A percentile compares a stretch with the other conserved stretches of the same genome.
phyloP scores from a whole-genome alignment of 768 basidiomycete genomes.

The Lactarius indigo region DNA sequence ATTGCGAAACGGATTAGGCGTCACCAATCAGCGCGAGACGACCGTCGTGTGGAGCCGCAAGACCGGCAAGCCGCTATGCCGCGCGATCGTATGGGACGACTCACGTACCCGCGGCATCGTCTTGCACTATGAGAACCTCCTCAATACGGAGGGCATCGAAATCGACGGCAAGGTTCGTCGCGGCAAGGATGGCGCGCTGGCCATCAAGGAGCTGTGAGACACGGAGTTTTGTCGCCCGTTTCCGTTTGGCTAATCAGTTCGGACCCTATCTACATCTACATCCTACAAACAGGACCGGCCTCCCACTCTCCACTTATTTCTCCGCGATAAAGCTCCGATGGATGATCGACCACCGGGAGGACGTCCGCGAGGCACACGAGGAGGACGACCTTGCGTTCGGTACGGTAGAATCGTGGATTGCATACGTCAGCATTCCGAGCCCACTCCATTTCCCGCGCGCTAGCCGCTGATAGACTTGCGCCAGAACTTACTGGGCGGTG shows the following conservation, averaged over 20 bases:
- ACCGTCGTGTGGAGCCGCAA: constrained; percentile 88
- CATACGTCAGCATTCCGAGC: constrained; percentile 52
- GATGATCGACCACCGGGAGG: constrained; percentile 87
- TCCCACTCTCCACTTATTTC: constrained; percentile 97
- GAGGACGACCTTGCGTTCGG: constrained; percentile 84
- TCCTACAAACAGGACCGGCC: constrained; percentile 88
- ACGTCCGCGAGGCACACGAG: constrained; percentile 75
- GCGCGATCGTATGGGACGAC: constrained; percentile 95
- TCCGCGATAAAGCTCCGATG: constrained; percentile 94
- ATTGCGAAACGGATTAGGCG: constrained; percentile 47
- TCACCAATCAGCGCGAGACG: constrained; percentile 98
- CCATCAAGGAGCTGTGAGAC: constrained; percentile 64
- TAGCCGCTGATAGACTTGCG: constrained; percentile 1
- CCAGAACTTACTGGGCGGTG: constrained; percentile 84
- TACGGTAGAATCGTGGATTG: constrained; percentile 96
- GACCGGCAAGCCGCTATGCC: constrained; percentile 86
- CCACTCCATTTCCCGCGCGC: not conserved
- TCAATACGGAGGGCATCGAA: constrained; percentile 72
- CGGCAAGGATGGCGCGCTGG: constrained; percentile 63
- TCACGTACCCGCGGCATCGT: constrained; percentile 86
- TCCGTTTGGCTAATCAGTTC: constrained; percentile 7
- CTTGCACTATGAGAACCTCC: constrained; percentile 69
- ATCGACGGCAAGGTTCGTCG: constrained; percentile 64
- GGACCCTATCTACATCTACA: constrained; percentile 14
- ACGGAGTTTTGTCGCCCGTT: constrained; percentile 1